Evolutionary conservation across 2,329 filamentous ascomycete species (phyloP), one percentile per base, ranked within the genome.

Genomic region (Davidsoniella australis): DNA sequence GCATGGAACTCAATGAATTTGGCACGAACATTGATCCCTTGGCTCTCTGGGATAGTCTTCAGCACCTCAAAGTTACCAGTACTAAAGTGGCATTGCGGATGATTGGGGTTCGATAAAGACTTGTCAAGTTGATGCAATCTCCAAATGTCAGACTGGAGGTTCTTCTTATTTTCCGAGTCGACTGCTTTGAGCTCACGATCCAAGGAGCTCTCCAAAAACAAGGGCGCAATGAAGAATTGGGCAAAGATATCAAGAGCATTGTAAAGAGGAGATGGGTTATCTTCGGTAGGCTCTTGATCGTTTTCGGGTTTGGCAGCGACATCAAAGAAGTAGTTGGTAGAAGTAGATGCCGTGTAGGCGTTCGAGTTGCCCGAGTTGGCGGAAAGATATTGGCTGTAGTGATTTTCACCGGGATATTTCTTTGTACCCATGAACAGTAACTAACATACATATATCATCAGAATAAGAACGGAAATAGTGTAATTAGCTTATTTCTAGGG

Each of bases 311-410:
- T 85, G 29, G 87, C 86, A 17, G 85, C 85, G 51, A 96, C 80
- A 60, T 98, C 91, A 62, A 98, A 98, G 66, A 85, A 96, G 68
- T 94, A 98, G 66, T 96, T 96, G 55, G 91, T 98, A 47, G 89
- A 93, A 1, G 86, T 94, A 4, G 85, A 72, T 14, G 83, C 87
- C 1, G 91, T 98, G 64, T 94, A 96, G 49, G 91, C 91, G 63
- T 98, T 98, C 24, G 88, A 94, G 60, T 82, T 79, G 49, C 91
- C 91, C 8, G 87, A 94, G 63, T 95, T 82, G 53, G 85, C 75
- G 47, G 87, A 84, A 48, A 98, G 76, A 63, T 94, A 98, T 61
- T 89, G 82, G 59, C 85, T 86, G 69, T 98, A 98, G 56, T 84
- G 89, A 64, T 98, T 96, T 66, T 95, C 89, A 61, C 81, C 76